Base-by-base conservation (phyloP, 768 basidiomycete genomes). In the Trametes maxima region DNA sequence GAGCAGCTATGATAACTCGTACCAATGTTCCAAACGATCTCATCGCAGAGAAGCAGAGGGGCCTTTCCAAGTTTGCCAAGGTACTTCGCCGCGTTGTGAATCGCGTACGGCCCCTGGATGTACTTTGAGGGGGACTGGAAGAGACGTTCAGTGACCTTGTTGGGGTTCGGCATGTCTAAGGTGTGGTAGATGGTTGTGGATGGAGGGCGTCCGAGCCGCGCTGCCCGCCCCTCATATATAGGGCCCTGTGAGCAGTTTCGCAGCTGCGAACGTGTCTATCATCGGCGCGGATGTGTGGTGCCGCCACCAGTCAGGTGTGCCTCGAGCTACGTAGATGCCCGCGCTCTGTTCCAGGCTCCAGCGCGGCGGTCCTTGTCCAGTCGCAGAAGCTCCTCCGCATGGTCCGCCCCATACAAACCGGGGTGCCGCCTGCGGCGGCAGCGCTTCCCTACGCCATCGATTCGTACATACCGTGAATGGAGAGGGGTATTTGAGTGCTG, bases 101-200 rank as follows among this genome's bases (percentile, higher is more conserved):
- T 70, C 40, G 72, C 72, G 45, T 69, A 65, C 1, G 72, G 72
- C 13, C 72, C 72, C 58, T 73, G 72, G 35, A 73, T 73, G 67
- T 73, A 73, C 64, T 73, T 73, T 25, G 69, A 70, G 2, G 72
- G 72, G 5, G 72, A 73, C 62, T 73, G 72, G 64, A 73, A 73
- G 59, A 71, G 58, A 25, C 68, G 54, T 47, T 73, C 72, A 1
- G 70, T 70, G 64, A 71, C 63, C 19, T 66, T 59, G 51, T 68
- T 62, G 10, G 67, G 64, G 62, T 67, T 67, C 7, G 62, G 61
- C 67, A 67, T 67, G 49, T 62, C 12, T 35, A 8, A 33, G 28
- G 28, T 33, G 45, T 56, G n/a, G 40, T 22, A 45, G 40, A 49
- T 43, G 55, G 54, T 35, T 35, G 49, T 19, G 49, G 51, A 8